Percentiles rank a stretch among this genome's conserved stretches.
Conservation (phyloP, 2,329 filamentous ascomycete species). For the Fusarium sp. region DNA sequence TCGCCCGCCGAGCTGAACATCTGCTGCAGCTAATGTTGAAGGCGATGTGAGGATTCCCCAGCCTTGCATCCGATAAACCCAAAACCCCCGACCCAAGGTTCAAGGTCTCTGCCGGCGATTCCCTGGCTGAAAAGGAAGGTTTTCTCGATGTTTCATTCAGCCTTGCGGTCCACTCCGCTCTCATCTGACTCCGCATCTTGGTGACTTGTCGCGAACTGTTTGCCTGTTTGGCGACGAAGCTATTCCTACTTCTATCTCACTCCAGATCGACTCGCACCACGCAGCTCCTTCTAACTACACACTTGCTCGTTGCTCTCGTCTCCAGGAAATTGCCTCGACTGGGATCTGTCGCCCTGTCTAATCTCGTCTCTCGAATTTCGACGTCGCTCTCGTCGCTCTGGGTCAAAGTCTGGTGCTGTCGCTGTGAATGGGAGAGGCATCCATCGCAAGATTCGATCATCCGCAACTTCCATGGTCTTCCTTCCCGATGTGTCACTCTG, state of each 20-base stretch:
- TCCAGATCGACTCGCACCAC: neutral
- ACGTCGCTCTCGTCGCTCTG: neutral
- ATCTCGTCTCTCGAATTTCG: neutral
- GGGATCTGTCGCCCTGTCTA: too few species aligned
- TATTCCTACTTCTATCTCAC: conserved; percentile 4
- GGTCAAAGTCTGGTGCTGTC: neutral
- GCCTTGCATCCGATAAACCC: conserved; percentile 7
- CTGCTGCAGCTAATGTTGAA: too few species aligned
- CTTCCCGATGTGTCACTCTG: neutral
- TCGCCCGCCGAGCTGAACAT: conserved; percentile 1
- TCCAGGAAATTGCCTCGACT: too few species aligned
- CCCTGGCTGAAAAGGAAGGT: neutral
- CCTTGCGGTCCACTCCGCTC: neutral
- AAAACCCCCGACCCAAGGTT: neutral
- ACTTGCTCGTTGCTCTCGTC: too few species aligned
- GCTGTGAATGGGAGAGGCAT: conserved; percentile 2
- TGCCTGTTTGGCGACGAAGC: neutral
- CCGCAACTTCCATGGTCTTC: neutral
- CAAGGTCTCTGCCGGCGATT: conserved; percentile 18
- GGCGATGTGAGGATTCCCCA: neutral
- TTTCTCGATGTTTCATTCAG: neutral
- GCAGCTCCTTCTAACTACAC: neutral
- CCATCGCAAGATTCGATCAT: neutral
- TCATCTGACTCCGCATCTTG: conserved; percentile 18
- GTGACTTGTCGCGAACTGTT: neutral